Percentiles rank a stretch among this genome's conserved stretches.
These are phyloP conservation scores for Delonix regia DNA, from an alignment of 306 rosid genomes.

Conservation along the genomic window DNA sequence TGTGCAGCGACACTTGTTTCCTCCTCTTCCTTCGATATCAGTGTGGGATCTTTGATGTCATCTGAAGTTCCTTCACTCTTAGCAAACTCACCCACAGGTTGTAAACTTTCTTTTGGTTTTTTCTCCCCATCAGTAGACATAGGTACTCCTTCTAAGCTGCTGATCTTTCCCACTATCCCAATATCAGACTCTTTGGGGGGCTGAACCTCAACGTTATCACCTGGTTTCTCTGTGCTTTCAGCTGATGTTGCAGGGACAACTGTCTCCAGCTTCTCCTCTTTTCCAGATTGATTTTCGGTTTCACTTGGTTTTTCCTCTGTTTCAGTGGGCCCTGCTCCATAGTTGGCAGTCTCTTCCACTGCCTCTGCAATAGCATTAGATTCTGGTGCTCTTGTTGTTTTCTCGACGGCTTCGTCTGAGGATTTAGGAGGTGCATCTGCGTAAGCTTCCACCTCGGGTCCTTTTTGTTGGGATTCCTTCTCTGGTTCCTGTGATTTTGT, in stretches of 20 bases:
- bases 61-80: constrained; percentile 24
- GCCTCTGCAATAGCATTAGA: background rate
- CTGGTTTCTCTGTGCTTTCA: constrained; percentile 18
- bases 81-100: background rate
- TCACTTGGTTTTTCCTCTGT: constrained; percentile 34
- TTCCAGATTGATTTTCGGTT: constrained; percentile 28
- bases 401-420: constrained; percentile 26
- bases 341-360: constrained; percentile 26
- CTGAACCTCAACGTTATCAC: background rate
- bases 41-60: constrained; percentile 20
- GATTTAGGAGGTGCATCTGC: background rate
- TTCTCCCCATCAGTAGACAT: background rate
- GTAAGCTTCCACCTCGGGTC: background rate
- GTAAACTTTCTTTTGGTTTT: background rate
- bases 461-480: background rate
- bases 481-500: background rate
- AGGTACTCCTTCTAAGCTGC: no score
- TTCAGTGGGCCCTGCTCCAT: constrained; percentile 26
- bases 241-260: background rate
- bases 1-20: constrained; percentile 23
- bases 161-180: no score
- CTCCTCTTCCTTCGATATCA: constrained; percentile 9
- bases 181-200: background rate
- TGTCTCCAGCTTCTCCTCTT: constrained; percentile 1
- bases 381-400: constrained; percentile 27